A percentile compares a stretch with the other conserved stretches of the same genome.
Conservation (phyloP, 257 asterid genomes). For the Solanum chiquidenum region DNA sequence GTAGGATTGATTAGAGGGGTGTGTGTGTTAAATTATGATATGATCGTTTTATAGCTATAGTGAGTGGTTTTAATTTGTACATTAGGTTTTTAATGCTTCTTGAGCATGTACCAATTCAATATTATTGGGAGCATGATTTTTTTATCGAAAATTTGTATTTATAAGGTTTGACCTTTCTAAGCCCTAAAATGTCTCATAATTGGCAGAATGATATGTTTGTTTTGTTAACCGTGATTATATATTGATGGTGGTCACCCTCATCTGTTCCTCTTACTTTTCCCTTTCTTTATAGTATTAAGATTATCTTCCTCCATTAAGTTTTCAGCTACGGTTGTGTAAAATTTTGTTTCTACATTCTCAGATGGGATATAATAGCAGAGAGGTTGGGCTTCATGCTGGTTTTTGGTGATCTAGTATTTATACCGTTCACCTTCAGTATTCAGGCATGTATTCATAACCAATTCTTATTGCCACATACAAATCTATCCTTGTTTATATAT, state of each 20-base stretch:
- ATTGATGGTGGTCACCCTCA: not conserved
- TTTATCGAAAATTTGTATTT: not conserved
- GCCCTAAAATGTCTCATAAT: not conserved
- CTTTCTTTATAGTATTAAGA: not conserved
- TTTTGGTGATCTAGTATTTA: slow-evolving; percentile 94
- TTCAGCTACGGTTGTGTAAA: not conserved
- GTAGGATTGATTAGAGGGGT: not conserved
- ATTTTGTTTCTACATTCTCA: slow-evolving; percentile 11
- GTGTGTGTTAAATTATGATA: not conserved
- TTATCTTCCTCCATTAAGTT: not conserved
- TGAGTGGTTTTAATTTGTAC: not conserved
- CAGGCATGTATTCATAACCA: slow-evolving; percentile 43
- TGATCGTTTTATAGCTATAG: not conserved
- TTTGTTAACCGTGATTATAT: not conserved
- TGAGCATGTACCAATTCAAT: not conserved
- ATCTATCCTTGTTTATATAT: not conserved
- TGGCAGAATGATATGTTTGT: not conserved
- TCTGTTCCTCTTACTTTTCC: not conserved
- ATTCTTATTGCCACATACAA: not conserved
- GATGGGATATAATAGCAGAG: slow-evolving; percentile 99
- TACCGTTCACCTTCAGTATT: slow-evolving; percentile 94
- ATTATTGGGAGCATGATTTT: not conserved
- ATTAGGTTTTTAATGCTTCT: not conserved
- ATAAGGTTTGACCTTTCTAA: not conserved
- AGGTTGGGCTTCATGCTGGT: slow-evolving; percentile 97